Base-by-base conservation (phyloP, 2,329 filamentous ascomycete species). In the Arthroderma uncinatum region DNA sequence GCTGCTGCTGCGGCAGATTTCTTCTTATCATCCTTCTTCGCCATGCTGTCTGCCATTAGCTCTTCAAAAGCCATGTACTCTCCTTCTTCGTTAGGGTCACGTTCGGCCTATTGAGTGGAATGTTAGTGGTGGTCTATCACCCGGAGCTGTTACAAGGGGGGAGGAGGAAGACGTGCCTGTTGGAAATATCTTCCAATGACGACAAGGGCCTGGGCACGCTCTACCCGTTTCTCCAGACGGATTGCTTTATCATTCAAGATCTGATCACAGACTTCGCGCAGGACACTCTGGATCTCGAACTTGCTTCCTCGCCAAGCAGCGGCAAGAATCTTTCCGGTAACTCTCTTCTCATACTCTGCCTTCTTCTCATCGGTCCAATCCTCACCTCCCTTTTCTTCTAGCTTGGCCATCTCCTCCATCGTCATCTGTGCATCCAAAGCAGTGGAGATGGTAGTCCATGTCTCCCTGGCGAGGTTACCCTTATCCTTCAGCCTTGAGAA, bases 31-130 rank as follows among this genome's bases (percentile, higher is more conserved):
- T 92, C 89, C 74, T 96, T 95, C 81, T 97, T 97, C 56, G 90
- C 86, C 58, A 91, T 90, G 3, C 92, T 92, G 70, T 98, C 93
- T 54, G 93, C 91, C 72, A 98, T 95, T 57, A 98, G 84, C 73
- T 97, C 90, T 72, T 98, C 93, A 65, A 98, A 98, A 14, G 92
- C 91, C 82, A 98, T 94, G 74, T 95, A 97, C 67, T 97, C 93
- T 62, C 93, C 92, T 73, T 98, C 93, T 76, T 98, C 93, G 62
- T 98, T 93, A 42, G 92, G 86, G 56, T 92, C 86, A 61, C 93
- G 85, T 71, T 87, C 81, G 40, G 92, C 89, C 91, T 96, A 63
- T 52, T 21, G 14, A 37, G 40, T 6, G 55, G 4, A 19, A 56
- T 23, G 55, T 64, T 59, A 63, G 61, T 42, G 59, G 23, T 36